phyloP scores from a whole-genome alignment of 371 early-diverging fungal genomes.

The Capillidium heterosporum region DNA sequence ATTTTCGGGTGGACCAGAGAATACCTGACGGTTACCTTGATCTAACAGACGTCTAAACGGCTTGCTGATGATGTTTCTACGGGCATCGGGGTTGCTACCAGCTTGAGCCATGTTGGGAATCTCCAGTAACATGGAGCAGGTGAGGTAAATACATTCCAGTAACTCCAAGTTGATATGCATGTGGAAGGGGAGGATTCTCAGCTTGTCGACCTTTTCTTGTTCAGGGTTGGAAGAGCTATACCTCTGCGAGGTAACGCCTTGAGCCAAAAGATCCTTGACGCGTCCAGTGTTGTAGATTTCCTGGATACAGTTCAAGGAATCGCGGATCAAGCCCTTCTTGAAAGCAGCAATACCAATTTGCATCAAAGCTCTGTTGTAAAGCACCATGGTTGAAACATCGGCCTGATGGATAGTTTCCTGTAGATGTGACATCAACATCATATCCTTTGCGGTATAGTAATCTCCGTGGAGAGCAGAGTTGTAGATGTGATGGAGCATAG shows the following conservation, averaged over 20 bases:
- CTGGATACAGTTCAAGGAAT: slow-evolving; percentile 66
- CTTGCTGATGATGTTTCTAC: slow-evolving; percentile 72
- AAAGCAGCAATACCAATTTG: slow-evolving; percentile 95
- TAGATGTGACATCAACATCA: slow-evolving; percentile 93
- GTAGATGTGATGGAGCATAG: slow-evolving; percentile 93
- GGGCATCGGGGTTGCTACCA: slow-evolving; percentile 49
- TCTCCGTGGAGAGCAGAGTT: slow-evolving; percentile 88
- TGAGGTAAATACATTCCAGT: slow-evolving; percentile 88
- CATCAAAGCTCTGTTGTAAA: slow-evolving; percentile 89
- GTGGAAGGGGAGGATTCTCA: slow-evolving; percentile 93
- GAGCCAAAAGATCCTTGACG: slow-evolving; percentile 85
- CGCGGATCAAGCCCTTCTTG: slow-evolving; percentile 80
- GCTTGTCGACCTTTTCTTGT: slow-evolving; percentile 78
- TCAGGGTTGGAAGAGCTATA: slow-evolving; percentile 55
- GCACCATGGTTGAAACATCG: slow-evolving; percentile 82
- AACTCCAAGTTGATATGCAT: slow-evolving; percentile 97
- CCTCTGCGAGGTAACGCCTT: slow-evolving; percentile 66
- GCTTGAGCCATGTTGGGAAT: slow-evolving; percentile 87
- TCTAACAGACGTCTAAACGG: slow-evolving; percentile 88
- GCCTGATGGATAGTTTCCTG: slow-evolving; percentile 83
- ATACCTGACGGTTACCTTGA: slow-evolving; percentile 85
- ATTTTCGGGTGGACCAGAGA: slow-evolving; percentile 90
- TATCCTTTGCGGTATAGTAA: slow-evolving; percentile 84
- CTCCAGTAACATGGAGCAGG: slow-evolving; percentile 89
- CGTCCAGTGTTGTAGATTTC: slow-evolving; percentile 78